These are phyloP conservation scores for Cystofilobasidium capitatum DNA, from an alignment of 768 basidiomycete genomes.

Conservation along the genomic window DNA sequence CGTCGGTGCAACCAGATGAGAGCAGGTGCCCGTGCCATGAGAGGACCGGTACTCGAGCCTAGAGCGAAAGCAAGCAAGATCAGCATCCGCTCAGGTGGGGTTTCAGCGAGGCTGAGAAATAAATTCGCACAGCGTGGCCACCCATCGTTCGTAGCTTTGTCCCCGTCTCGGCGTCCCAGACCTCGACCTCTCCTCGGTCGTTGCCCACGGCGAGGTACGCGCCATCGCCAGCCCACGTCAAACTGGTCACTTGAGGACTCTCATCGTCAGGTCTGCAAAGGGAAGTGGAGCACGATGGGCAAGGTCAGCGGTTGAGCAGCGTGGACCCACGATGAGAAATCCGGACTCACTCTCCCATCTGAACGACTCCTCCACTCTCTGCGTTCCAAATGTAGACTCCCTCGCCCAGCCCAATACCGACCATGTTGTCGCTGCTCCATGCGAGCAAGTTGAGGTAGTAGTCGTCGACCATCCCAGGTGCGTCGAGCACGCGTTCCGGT, in stretches of 20 bases:
- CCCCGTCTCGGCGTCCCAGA: conserved; percentile 81
- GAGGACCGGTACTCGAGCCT: conserved; percentile 68
- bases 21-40: conserved; percentile 82
- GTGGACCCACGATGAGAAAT: not conserved
- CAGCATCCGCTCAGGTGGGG: not conserved
- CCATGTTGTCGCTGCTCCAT: conserved; percentile 76
- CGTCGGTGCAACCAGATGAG: conserved; percentile 80
- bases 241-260: conserved; percentile 32
- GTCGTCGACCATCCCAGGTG: conserved; percentile 74
- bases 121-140: conserved; percentile 49
- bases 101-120: not conserved
- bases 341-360: conserved; percentile 45
- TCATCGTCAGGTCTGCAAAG: conserved; percentile 27
- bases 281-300: not conserved
- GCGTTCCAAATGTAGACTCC: conserved; percentile 91
- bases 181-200: conserved; percentile 74
- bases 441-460: conserved; percentile 91
- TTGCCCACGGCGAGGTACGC: conserved; percentile 72
- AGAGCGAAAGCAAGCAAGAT: not conserved
- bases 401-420: conserved; percentile 81
- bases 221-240: conserved; percentile 42
- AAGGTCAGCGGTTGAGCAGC: not conserved
- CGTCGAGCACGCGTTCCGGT: conserved; percentile 89
- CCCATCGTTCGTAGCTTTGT: conserved; percentile 81
- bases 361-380: conserved; percentile 72